A percentile compares a stretch with the other conserved stretches of the same genome.
Conservation (phyloP, 163 green algal species). For the Volvox carteri region DNA sequence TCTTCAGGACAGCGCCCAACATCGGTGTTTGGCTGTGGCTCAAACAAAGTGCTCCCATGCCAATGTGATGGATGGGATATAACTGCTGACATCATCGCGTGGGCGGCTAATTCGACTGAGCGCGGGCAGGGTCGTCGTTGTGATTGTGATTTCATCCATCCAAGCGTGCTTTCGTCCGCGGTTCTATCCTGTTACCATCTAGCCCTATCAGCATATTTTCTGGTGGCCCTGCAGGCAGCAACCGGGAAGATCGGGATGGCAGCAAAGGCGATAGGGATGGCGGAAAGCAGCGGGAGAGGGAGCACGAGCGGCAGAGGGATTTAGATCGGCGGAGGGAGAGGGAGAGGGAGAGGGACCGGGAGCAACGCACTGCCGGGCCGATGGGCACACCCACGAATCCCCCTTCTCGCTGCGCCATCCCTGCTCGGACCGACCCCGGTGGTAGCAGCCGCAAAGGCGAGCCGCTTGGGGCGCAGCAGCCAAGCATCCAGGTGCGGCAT, state of each 20-base stretch:
- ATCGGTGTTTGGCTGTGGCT: too few relatives aligned
- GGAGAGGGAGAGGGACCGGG: neutral
- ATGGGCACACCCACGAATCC: neutral
- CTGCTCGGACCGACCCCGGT: neutral
- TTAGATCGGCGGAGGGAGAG: neutral
- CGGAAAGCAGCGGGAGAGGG: neutral
- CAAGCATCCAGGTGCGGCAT: conserved; percentile 11
- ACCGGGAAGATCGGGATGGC: conserved; percentile 2
- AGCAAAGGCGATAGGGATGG: neutral
- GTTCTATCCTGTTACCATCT: too few relatives aligned
- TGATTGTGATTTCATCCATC: too few relatives aligned
- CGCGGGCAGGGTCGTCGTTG: too few relatives aligned
- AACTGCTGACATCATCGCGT: too few relatives aligned
- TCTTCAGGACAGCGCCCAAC: too few relatives aligned
- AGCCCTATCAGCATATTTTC: too few relatives aligned
- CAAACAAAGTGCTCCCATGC: too few relatives aligned
- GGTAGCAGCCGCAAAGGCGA: conserved; percentile 1
- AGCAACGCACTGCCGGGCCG: neutral
- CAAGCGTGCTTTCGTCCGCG: too few relatives aligned
- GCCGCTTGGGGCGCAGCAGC: neutral
- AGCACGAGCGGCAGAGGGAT: neutral
- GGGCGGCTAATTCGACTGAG: too few relatives aligned
- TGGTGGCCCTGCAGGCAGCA: conserved; percentile 18
- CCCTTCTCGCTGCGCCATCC: neutral
- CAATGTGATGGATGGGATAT: too few relatives aligned